Conservation (phyloP, 1,284 basidiomycete species). For the Phenoliferia sp. region DNA sequence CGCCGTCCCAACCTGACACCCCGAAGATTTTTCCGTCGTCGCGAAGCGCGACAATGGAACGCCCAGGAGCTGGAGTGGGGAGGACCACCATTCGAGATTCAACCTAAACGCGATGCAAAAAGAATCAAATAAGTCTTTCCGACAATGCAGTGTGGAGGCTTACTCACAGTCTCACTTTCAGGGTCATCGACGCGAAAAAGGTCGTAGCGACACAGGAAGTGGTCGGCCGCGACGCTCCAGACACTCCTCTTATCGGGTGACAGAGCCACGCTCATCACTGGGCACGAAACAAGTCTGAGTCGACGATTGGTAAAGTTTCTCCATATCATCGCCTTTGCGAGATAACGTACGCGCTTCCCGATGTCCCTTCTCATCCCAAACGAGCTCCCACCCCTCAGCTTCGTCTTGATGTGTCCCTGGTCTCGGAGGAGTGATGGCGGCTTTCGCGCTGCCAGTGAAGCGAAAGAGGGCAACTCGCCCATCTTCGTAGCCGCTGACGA, state of each 20-base stretch:
- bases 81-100: background rate
- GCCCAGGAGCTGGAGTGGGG: background rate
- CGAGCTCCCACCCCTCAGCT: constrained; percentile 29
- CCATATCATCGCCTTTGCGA: background rate
- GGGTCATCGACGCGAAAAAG: background rate
- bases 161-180: background rate
- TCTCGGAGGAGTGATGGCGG: background rate
- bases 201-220: constrained; percentile 28
- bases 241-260: constrained; percentile 8
- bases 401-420: constrained; percentile 4
- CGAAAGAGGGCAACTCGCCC: constrained; percentile 31
- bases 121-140: background rate
- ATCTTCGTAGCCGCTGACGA: constrained; percentile 29
- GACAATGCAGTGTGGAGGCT: background rate
- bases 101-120: too few species aligned
- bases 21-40: constrained; percentile 32
- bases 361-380: constrained; percentile 31
- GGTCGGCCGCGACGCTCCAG: constrained; percentile 32
- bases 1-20: constrained; percentile 35
- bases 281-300: too few species aligned
- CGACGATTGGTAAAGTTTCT: background rate
- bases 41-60: constrained; percentile 14
- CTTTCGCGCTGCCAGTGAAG: constrained; percentile 5
- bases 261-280: constrained; percentile 33
- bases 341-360: constrained; percentile 29